Evolutionary conservation across 2,329 filamentous ascomycete species (phyloP).

Genomic region (Zelopaecilomyces penicillatus): DNA sequence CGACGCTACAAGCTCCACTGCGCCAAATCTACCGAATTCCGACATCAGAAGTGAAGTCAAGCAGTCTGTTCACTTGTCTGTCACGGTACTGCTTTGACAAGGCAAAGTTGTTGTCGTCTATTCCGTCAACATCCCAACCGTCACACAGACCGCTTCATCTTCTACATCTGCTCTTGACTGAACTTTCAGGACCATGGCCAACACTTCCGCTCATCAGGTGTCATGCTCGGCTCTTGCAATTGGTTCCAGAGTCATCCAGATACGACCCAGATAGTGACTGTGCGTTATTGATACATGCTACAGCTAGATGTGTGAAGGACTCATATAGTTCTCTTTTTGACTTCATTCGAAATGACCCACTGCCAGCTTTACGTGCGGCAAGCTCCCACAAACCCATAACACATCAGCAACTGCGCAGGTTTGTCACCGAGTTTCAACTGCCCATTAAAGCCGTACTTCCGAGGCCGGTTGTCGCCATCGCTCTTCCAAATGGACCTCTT

Average conservation of each 20-base stretch:
- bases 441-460: slow-evolving; percentile 10
- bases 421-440: slow-evolving; percentile 25
- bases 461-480: slow-evolving; percentile 40
- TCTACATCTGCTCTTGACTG: slow-evolving; percentile 15
- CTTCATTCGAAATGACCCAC: slow-evolving; percentile 19
- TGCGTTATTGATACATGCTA: slow-evolving; percentile 12
- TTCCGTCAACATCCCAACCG: slow-evolving; percentile 11
- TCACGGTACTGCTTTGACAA: slow-evolving; percentile 9
- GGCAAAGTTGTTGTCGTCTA: slow-evolving; percentile 13
- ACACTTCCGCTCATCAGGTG: slow-evolving; percentile 22
- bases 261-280: slow-evolving; percentile 13
- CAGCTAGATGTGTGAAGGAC: slow-evolving; percentile 17
- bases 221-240: slow-evolving; percentile 26
- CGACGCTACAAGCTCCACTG: slow-evolving; percentile 10
- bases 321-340: slow-evolving; percentile 32
- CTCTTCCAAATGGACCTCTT: slow-evolving; percentile 44
- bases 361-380: slow-evolving; percentile 21
- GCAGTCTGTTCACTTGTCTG: slow-evolving; percentile 8
- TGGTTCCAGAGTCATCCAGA: slow-evolving; percentile 27
- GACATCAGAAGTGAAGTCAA: slow-evolving; percentile 11
- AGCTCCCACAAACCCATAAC: slow-evolving; percentile 20
- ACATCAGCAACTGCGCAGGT: slow-evolving; percentile 22
- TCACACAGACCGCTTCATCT: slow-evolving; percentile 19
- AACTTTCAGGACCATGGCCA: slow-evolving; percentile 21
- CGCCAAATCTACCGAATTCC: slow-evolving; percentile 13